Percentiles rank a stretch among this genome's conserved stretches.
Evolutionary conservation across 495 filamentous ascomycete genomes (phyloP).

Genomic region (Tuber aestivum): DNA sequence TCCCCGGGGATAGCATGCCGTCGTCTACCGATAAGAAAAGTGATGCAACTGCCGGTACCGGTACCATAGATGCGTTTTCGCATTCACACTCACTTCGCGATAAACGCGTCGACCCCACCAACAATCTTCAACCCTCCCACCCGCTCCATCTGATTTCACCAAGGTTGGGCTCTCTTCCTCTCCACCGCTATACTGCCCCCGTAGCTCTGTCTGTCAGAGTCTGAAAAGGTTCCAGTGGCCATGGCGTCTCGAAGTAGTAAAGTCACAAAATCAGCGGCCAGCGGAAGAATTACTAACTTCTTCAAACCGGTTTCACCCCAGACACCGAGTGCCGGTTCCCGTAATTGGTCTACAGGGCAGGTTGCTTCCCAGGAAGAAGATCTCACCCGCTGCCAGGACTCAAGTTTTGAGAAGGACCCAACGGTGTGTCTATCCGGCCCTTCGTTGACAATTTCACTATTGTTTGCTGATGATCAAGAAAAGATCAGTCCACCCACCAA

Average conservation of each 20-base stretch:
- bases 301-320: constrained; percentile 18
- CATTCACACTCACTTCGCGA: constrained; percentile 22
- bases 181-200: not conserved
- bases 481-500: not conserved
- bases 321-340: not conserved
- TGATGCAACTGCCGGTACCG: not conserved
- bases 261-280: not conserved
- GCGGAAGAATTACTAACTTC: constrained; percentile 19
- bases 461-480: not conserved
- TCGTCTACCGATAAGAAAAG: not conserved
- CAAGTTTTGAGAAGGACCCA: not conserved
- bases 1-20: not conserved
- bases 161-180: not conserved
- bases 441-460: not conserved
- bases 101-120: constrained; percentile 37
- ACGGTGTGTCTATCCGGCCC: not conserved
- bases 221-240: not conserved
- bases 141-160: not conserved
- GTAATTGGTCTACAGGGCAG: not conserved
- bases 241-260: not conserved
- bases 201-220: not conserved
- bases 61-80: constrained; percentile 13
- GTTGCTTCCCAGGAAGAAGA: not conserved
- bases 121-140: not conserved
- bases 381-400: not conserved